Percentiles rank a stretch among this genome's conserved stretches.
Conservation (phyloP, 2,329 filamentous ascomycete species). For the Stenocarpella maydis region DNA sequence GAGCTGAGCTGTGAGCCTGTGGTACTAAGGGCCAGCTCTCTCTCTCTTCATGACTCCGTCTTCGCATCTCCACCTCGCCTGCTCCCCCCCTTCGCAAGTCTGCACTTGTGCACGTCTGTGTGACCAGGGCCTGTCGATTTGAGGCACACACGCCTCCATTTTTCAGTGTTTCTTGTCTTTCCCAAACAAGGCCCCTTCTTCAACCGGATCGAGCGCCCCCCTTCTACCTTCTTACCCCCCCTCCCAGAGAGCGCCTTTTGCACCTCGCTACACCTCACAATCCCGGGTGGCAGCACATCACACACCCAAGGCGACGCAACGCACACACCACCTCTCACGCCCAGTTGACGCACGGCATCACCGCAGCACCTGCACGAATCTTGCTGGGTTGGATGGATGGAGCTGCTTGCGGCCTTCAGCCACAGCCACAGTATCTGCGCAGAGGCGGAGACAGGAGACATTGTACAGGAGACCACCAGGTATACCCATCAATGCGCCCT, state of each 20-base stretch:
- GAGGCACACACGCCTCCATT: slow-evolving; percentile 26
- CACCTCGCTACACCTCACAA: slow-evolving; percentile 25
- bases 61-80: not conserved
- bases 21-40: no score
- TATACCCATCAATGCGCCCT: slow-evolving; percentile 25
- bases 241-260: not conserved
- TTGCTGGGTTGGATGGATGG: not conserved
- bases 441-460: not conserved
- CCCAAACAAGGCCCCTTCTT: slow-evolving; percentile 35
- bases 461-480: not conserved
- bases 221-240: no score
- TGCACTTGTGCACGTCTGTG: slow-evolving; percentile 8
- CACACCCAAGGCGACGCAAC: not conserved
- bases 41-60: not conserved
- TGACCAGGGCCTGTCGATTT: slow-evolving; percentile 22
- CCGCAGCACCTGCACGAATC: not conserved
- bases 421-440: slow-evolving; percentile 25
- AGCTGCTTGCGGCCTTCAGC: slow-evolving; percentile 18
- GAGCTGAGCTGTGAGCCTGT: no score
- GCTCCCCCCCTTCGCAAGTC: not conserved
- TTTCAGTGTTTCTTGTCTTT: slow-evolving; percentile 34
- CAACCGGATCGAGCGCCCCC: slow-evolving; percentile 17
- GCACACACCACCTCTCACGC: not conserved
- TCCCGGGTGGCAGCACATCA: slow-evolving; percentile 1
- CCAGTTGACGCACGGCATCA: not conserved